Base-by-base conservation (phyloP, 306 rosid species). In the Medicago lupulina region DNA sequence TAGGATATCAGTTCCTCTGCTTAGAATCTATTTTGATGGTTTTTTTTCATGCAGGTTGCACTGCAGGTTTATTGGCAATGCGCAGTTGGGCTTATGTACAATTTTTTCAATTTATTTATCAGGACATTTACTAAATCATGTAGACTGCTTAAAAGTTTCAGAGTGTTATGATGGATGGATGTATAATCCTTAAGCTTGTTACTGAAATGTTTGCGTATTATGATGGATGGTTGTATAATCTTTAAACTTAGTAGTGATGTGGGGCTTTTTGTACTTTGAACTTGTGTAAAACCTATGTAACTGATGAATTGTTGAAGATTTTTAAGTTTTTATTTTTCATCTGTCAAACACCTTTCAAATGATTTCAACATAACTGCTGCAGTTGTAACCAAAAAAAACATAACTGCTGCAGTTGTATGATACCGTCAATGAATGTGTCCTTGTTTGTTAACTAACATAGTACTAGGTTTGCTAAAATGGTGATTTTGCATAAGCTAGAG, bases 71-170 rank as follows among this genome's bases (percentile, higher is more conserved):
- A 67, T 61, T 74, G 43, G 80, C 77, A 63, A 46, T 49, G 14
- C 73, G 74, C 47, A 55, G 53, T 70, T 23, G 76, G 82, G 76
- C 62, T 72, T 77, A 49, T 80, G 85, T 83, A 70, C 40, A 39
- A 68, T 72, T 58, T 67, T 66, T 70, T 44, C 53, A 36, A 34
- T 70, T 38, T 71, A 34, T 70, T 38, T 71, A 43, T 64, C 57
- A 25, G 21, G 47, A 79, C 67, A 71, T 66, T 40, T 70, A 21
- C 54, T 36, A 71, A 78, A n/a, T 21, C 53, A 9, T 70, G 53
- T 81, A 50, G 57, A 41, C 6, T 81, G 81, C 73, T 50, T 78
- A 15, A 54, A 46, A 46, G 73, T 49, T 79, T 9, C 16, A 3
- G 3, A 9, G 5, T 59, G n/a, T 23, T 25, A 15, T 51, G 58